Evolutionary conservation across 2,329 filamentous ascomycete genomes (phyloP).

Genomic region (Monilinia aucupariae): DNA sequence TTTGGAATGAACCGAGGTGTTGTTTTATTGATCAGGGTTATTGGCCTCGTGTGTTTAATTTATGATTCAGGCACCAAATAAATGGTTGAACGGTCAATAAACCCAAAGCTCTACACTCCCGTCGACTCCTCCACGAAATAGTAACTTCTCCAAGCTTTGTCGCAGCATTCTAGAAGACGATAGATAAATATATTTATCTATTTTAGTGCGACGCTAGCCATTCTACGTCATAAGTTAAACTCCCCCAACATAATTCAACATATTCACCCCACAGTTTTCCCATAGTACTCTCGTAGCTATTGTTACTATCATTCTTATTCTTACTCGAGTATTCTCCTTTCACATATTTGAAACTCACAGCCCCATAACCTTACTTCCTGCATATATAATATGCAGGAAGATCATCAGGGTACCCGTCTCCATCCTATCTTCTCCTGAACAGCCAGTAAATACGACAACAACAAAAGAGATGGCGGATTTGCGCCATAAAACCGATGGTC

Average conservation of each 20-base stretch:
- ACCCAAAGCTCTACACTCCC: no score
- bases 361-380: constrained; percentile 5
- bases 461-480: constrained; percentile 33
- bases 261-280: constrained; percentile 13
- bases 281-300: constrained; percentile 3
- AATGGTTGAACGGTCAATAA: neutral
- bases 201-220: no score
- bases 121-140: neutral
- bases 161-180: no score
- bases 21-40: neutral
- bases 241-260: constrained; percentile 7
- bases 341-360: neutral
- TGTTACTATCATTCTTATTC: no score
- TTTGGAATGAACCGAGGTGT: neutral
- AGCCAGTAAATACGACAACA: constrained; percentile 4
- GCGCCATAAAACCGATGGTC: constrained; percentile 41
- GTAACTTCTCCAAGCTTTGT: neutral
- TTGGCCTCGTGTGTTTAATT: neutral
- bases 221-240: constrained; percentile 14
- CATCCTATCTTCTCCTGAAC: constrained; percentile 3
- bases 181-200: no score
- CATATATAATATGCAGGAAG: constrained; percentile 11
- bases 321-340: no score
- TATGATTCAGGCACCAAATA: no score
- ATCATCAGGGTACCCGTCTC: neutral